Percentiles rank a stretch among this genome's conserved stretches.
phyloP scores from a whole-genome alignment of 2,329 filamentous ascomycete species.

The Chaetomiaceae sp. region DNA sequence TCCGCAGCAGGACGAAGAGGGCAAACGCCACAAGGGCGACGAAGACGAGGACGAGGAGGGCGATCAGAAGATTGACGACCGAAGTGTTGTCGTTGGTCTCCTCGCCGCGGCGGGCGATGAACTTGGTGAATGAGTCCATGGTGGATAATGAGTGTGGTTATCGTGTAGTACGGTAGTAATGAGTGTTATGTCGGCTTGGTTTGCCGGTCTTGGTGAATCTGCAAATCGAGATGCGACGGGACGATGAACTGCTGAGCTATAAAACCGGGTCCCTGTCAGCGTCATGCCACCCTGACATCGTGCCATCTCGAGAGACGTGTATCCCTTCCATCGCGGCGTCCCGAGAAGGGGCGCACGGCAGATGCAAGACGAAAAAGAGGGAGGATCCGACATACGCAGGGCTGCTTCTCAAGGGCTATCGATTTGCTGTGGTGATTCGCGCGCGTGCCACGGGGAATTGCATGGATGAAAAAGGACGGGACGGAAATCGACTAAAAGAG shows the following conservation, averaged over 20 bases:
- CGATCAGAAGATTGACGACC: slow-evolving; percentile 73
- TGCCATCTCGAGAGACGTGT: no score
- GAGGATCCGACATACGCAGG: slow-evolving; percentile 18
- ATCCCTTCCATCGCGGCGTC: neutral
- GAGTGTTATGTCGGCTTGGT: no score
- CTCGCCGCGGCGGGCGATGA: slow-evolving; percentile 43
- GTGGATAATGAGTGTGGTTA: slow-evolving; percentile 17
- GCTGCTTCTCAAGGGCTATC: slow-evolving; percentile 15
- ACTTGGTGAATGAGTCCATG: slow-evolving; percentile 37
- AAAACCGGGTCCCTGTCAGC: slow-evolving; percentile 11
- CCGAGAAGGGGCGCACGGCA: neutral
- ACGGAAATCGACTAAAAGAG: slow-evolving; percentile 45
- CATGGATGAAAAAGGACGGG: slow-evolving; percentile 40
- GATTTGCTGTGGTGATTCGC: slow-evolving; percentile 14
- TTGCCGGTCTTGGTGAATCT: slow-evolving; percentile 11
- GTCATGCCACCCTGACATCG: no score
- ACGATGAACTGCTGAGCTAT: slow-evolving; percentile 12
- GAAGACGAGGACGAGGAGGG: slow-evolving; percentile 72
- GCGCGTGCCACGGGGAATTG: slow-evolving; percentile 17
- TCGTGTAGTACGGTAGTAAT: slow-evolving; percentile 1
- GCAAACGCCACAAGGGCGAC: slow-evolving; percentile 64
- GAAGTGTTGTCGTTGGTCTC: slow-evolving; percentile 35
- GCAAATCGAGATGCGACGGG: neutral
- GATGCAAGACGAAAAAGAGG: neutral
- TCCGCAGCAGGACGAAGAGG: slow-evolving; percentile 67